These are phyloP conservation scores for Entonaema liquescens DNA, from an alignment of 495 filamentous ascomycete species.

Conservation along the genomic window DNA sequence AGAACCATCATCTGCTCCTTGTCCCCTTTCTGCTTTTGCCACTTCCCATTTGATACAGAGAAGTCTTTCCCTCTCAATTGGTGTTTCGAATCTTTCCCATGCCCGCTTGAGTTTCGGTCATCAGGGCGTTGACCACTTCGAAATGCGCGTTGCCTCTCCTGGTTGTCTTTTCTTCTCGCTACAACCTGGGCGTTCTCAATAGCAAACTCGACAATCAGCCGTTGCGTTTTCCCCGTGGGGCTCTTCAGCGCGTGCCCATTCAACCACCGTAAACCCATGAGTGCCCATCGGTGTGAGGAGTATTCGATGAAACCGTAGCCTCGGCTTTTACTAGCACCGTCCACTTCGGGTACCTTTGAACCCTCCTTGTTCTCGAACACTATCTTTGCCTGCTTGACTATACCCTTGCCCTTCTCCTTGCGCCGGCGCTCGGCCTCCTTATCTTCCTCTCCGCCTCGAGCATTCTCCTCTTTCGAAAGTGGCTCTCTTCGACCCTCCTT, in stretches of 20 bases:
- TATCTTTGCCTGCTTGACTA: constrained; percentile 95
- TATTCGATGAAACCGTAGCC: constrained; percentile 99
- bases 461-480: constrained; percentile 86
- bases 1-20: constrained; percentile 12
- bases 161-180: constrained; percentile 73
- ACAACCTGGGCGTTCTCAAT: constrained; percentile 98
- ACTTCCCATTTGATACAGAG: constrained; percentile 43
- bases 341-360: constrained; percentile 74
- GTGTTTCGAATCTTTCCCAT: neutral
- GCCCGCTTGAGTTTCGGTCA: neutral
- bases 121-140: constrained; percentile 6
- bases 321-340: constrained; percentile 77
- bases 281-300: constrained; percentile 87
- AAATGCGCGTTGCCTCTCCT: constrained; percentile 59
- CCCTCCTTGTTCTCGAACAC: constrained; percentile 88
- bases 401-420: constrained; percentile 84
- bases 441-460: constrained; percentile 81
- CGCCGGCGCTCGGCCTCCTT: constrained; percentile 76
- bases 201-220: constrained; percentile 95
- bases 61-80: constrained; percentile 40
- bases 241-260: constrained; percentile 79
- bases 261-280: constrained; percentile 94
- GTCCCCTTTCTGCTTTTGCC: constrained; percentile 26
- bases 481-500: constrained; percentile 74
- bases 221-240: constrained; percentile 58